Conservation (phyloP, 805 yeast species). For the Nakazawaea holstii region DNA sequence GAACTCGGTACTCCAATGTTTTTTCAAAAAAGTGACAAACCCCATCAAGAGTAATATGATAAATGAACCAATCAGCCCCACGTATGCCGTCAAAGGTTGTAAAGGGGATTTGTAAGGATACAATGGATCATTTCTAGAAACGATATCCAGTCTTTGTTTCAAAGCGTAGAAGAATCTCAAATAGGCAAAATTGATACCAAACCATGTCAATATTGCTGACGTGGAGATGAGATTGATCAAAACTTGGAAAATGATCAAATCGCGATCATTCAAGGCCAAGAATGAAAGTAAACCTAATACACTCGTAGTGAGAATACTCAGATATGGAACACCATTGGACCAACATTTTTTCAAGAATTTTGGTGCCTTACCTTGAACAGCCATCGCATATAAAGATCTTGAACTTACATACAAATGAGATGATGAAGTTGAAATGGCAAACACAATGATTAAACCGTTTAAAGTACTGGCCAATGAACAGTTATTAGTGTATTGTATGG, state of each 20-base stretch:
- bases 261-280: slow-evolving; percentile 49
- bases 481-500: slow-evolving; percentile 45
- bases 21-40: slow-evolving; percentile 42
- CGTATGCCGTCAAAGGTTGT: slow-evolving; percentile 48
- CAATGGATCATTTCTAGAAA: slow-evolving; percentile 45
- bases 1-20: slow-evolving; percentile 42
- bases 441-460: slow-evolving; percentile 47
- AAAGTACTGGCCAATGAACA: slow-evolving; percentile 45
- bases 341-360: slow-evolving; percentile 53
- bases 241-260: slow-evolving; percentile 61
- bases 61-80: slow-evolving; percentile 40
- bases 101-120: slow-evolving; percentile 53
- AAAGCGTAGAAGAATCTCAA: slow-evolving; percentile 51
- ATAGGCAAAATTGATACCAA: slow-evolving; percentile 54
- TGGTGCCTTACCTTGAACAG: slow-evolving; percentile 58
- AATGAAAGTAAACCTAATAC: slow-evolving; percentile 56
- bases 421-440: slow-evolving; percentile 53
- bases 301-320: slow-evolving; percentile 61
- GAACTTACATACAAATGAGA: slow-evolving; percentile 59
- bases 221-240: slow-evolving; percentile 65
- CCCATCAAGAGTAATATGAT: slow-evolving; percentile 42
- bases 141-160: slow-evolving; percentile 49
- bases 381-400: slow-evolving; percentile 49
- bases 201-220: slow-evolving; percentile 77
- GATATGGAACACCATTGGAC: slow-evolving; percentile 65